Conservation (phyloP, 805 yeast species). For the Yarrowia hollandica region DNA sequence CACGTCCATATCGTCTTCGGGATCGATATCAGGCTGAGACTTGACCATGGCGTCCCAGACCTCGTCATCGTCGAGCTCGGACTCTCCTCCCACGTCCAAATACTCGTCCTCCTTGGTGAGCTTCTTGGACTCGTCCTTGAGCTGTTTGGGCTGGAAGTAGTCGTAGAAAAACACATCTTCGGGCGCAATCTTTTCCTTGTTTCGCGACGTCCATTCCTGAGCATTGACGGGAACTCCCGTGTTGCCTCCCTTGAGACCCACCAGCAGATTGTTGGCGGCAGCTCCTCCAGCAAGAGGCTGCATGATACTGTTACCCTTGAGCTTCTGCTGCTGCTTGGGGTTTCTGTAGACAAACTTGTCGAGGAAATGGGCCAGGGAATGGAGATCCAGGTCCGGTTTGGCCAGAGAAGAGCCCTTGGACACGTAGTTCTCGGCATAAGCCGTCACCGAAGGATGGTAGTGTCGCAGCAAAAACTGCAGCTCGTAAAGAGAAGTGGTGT, state of each 20-base stretch:
- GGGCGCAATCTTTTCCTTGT: constrained; percentile 67
- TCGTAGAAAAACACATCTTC: constrained; percentile 88
- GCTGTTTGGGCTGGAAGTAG: constrained; percentile 55
- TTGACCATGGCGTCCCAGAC: constrained; percentile 79
- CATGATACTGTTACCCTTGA: constrained; percentile 93
- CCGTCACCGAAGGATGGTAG: constrained; percentile 87
- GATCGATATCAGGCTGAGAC: constrained; percentile 69
- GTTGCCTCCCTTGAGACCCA: constrained; percentile 26
- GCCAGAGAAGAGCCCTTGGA: constrained; percentile 43
- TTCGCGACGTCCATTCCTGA: constrained; percentile 71
- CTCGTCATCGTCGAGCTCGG: constrained; percentile 57
- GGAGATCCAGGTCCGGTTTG: constrained; percentile 89
- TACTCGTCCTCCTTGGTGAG: constrained; percentile 41
- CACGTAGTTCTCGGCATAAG: constrained; percentile 61
- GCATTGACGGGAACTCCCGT: constrained; percentile 74
- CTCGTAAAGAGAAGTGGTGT: constrained; percentile 84
- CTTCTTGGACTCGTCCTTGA: constrained; percentile 40
- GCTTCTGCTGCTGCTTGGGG: constrained; percentile 70
- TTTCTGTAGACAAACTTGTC: constrained; percentile 94
- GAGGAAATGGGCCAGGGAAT: constrained; percentile 83
- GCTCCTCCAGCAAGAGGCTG: constrained; percentile 84
- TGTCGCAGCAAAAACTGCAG: constrained; percentile 68
- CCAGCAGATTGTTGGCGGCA: constrained; percentile 47
- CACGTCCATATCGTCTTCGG: constrained; percentile 56
- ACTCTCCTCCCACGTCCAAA: constrained; percentile 41